Evolutionary conservation across 495 filamentous ascomycete genomes (phyloP).

Genomic region (Xylaria longipes): DNA sequence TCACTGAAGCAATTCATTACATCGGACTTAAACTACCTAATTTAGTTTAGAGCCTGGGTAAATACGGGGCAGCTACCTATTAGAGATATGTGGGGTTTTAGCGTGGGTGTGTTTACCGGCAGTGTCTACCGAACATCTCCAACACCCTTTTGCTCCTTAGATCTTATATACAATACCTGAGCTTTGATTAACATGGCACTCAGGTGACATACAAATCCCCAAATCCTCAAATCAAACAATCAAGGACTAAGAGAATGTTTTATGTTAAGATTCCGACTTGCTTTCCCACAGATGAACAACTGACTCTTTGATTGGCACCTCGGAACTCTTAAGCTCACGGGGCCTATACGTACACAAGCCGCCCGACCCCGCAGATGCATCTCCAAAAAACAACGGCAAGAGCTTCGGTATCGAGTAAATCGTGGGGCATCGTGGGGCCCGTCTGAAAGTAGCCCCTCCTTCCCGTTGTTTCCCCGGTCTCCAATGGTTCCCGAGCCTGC

Average conservation of each 20-base stretch:
- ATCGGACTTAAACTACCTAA: not conserved
- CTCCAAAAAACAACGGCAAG: slow-evolving; percentile 12
- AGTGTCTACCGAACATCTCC: slow-evolving; percentile 4
- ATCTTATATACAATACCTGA: no score
- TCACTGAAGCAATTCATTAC: no score
- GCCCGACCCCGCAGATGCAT: slow-evolving; percentile 8
- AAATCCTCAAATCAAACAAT: not conserved
- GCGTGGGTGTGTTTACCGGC: not conserved
- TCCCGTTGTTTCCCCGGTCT: not conserved
- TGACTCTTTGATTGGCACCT: not conserved
- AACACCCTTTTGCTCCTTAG: no score
- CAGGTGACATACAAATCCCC: no score
- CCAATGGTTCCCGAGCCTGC: not conserved
- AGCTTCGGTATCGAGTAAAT: not conserved
- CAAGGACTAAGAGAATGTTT: not conserved
- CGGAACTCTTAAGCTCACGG: not conserved
- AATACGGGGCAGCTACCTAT: not conserved
- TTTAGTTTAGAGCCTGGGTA: not conserved
- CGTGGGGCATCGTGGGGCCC: not conserved
- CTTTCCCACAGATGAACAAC: not conserved
- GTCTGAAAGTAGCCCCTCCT: not conserved
- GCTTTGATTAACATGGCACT: no score
- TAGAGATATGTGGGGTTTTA: not conserved
- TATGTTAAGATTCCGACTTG: not conserved
- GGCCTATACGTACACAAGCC: not conserved